Evolutionary conservation across 352 stramenopile genomes (phyloP).

Genomic region (Globisporangium sylvaticum): DNA sequence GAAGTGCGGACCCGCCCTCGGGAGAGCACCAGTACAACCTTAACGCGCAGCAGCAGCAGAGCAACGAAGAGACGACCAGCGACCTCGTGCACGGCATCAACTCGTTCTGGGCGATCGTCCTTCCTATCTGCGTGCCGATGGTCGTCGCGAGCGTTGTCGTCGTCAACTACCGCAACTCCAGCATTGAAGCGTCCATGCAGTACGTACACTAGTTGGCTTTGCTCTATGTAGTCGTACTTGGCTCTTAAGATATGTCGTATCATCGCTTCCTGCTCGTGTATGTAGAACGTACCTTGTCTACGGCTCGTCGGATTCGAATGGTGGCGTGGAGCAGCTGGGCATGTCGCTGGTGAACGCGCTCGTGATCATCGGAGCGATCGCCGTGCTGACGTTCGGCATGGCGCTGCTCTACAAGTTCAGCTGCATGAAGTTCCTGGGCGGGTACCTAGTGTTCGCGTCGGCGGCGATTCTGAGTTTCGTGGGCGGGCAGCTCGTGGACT

Average conservation of each 20-base stretch:
- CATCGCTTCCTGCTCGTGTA: background rate
- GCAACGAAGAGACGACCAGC: conserved; percentile 34
- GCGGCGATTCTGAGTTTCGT: conserved; percentile 85
- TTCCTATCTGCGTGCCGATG: conserved; percentile 79
- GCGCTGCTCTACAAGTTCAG: conserved; percentile 89
- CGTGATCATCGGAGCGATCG: conserved; percentile 87
- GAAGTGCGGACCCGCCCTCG: conserved; percentile 6
- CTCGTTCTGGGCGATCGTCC: conserved; percentile 84
- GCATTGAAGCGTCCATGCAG: conserved; percentile 77
- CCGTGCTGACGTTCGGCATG: conserved; percentile 84
- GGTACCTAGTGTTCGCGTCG: conserved; percentile 89
- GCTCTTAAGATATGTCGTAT: too few relatives aligned
- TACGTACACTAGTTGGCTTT: conserved; percentile 23
- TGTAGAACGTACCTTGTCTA: conserved; percentile 76
- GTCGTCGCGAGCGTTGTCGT: conserved; percentile 74
- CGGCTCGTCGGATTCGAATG: conserved; percentile 44
- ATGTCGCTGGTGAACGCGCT: conserved; percentile 84
- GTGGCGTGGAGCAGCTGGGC: conserved; percentile 38
- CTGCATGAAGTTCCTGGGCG: conserved; percentile 75
- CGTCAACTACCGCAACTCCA: conserved; percentile 78
- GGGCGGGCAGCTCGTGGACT: conserved; percentile 80
- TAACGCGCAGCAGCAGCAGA: conserved; percentile 7
- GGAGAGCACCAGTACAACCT: conserved; percentile 5
- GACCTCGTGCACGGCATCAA: conserved; percentile 86
- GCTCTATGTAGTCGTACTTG: background rate